A percentile compares a stretch with the other conserved stretches of the same genome.
Conservation (phyloP, 768 basidiomycete species). For the Termitomyces sp. region DNA sequence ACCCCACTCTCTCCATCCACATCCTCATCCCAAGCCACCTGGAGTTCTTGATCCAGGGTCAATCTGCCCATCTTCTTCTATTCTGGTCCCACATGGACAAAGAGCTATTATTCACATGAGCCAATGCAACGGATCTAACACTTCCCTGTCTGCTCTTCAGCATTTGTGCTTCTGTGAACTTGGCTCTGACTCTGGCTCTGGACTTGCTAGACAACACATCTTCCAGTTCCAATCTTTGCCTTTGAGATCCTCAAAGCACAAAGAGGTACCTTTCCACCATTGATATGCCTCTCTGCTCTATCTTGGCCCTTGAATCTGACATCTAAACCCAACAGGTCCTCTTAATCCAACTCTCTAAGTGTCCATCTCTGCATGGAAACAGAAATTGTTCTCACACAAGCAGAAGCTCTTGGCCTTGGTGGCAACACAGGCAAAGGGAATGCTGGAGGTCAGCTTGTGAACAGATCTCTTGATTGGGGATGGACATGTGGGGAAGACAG, state of each 20-base stretch:
- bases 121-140: neutral
- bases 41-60: conserved; percentile 68
- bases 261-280: neutral
- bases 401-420: conserved; percentile 52
- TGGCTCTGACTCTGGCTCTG: neutral
- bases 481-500: neutral
- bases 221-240: neutral
- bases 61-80: conserved; percentile 25
- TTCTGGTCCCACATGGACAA: conserved; percentile 4
- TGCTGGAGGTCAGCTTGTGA: conserved; percentile 55
- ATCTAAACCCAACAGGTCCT: conserved; percentile 28
- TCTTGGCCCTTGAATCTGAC: conserved; percentile 15
- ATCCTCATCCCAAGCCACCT: conserved; percentile 28
- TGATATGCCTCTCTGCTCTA: neutral
- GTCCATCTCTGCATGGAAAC: neutral
- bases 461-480: conserved; percentile 25
- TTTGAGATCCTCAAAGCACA: neutral
- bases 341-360: conserved; percentile 15
- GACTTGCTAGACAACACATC: neutral
- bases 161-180: neutral
- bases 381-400: conserved; percentile 27
- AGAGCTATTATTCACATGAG: neutral
- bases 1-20: conserved; percentile 42
- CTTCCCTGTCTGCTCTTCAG: neutral
- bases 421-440: conserved; percentile 64